Percentiles rank a stretch among this genome's conserved stretches.
phyloP scores from a whole-genome alignment of 345 rosid genomes.

The Citrus reticulata region DNA sequence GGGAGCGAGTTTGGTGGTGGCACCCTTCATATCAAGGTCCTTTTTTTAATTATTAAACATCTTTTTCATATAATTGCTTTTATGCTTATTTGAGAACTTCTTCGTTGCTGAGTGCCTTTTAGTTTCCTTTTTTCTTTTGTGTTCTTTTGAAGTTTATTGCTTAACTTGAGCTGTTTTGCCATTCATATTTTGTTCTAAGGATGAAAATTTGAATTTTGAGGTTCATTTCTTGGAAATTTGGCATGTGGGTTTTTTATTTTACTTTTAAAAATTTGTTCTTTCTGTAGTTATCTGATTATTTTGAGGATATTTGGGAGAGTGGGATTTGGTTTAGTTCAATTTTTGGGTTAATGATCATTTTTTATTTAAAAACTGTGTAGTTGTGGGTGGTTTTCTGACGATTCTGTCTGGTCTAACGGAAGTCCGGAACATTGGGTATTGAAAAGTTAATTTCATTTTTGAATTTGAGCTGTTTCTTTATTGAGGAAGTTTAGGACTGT shows the following conservation, averaged over 20 bases:
- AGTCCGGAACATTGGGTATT: background rate
- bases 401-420: background rate
- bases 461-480: background rate
- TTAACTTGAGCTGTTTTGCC: background rate
- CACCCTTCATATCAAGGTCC: conserved; percentile 81
- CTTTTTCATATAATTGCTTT: background rate
- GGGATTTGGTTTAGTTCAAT: background rate
- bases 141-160: background rate
- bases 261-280: background rate
- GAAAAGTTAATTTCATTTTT: background rate
- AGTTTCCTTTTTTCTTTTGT: background rate
- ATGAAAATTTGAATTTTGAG: background rate
- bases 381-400: background rate
- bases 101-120: background rate
- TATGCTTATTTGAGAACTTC: background rate
- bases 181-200: background rate
- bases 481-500: background rate
- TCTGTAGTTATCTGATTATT: background rate
- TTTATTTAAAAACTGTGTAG: background rate
- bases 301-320: background rate
- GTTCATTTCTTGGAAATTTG: background rate
- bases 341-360: background rate
- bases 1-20: conserved; percentile 88
- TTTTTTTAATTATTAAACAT: no score
- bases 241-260: background rate